These are phyloP conservation scores for Phytomonas francai DNA, from an alignment of 208 protist genomes.

Conservation along the genomic window DNA sequence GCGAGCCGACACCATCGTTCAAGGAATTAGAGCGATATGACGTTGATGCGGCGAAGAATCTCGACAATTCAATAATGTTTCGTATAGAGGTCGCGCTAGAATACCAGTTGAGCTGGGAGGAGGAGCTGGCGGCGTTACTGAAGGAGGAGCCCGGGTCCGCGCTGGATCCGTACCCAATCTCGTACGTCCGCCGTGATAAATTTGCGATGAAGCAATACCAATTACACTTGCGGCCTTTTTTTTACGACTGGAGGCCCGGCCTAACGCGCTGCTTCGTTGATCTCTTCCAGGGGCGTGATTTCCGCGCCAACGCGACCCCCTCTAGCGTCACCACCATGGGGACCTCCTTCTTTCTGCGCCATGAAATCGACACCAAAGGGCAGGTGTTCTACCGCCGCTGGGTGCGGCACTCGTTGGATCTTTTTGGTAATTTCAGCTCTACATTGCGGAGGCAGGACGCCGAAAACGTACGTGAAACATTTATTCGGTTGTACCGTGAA, in stretches of 20 bases:
- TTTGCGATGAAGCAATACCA: constrained; percentile 10
- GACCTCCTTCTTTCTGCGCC: constrained; percentile 10
- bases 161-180: constrained; percentile 16
- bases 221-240: constrained; percentile 12
- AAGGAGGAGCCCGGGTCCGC: not conserved
- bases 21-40: not conserved
- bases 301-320: not conserved
- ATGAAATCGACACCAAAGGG: constrained; percentile 11
- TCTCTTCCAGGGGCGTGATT: constrained; percentile 6
- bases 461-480: not conserved
- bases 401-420: constrained; percentile 14
- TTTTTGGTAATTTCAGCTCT: constrained; percentile 13
- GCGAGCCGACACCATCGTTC: constrained; percentile 1
- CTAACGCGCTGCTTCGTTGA: constrained; percentile 14
- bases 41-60: not conserved
- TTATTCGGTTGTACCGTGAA: not conserved
- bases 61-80: constrained; percentile 15
- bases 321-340: constrained; percentile 8
- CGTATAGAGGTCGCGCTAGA: constrained; percentile 16
- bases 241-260: constrained; percentile 17
- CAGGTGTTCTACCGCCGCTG: constrained; percentile 17
- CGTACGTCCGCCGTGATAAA: constrained; percentile 4
- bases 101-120: constrained; percentile 14
- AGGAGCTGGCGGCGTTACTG: constrained; percentile 11
- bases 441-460: not conserved